Conservation (phyloP, 306 rosid species). For the Castanopsis chinensis region DNA sequence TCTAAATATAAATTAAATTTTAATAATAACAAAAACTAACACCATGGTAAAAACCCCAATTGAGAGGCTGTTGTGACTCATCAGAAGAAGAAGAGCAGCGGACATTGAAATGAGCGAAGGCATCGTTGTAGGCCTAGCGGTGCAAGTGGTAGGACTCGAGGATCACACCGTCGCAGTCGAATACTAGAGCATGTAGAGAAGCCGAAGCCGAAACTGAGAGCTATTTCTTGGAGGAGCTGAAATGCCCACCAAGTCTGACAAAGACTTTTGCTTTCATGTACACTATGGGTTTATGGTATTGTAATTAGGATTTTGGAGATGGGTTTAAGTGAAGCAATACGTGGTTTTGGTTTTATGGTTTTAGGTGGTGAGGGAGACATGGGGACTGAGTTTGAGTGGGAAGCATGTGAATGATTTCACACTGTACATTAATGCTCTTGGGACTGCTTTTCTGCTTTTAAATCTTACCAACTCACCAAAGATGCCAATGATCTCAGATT, state of each 20-base stretch:
- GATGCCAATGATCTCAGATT: conserved; percentile 53
- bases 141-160: no score
- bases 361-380: conserved; percentile 80
- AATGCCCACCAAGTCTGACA: neutral
- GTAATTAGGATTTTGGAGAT: neutral
- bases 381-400: conserved; percentile 47
- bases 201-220: no score
- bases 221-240: no score
- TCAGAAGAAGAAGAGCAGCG: no score
- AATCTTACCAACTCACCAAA: conserved; percentile 60
- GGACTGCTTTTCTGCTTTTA: conserved; percentile 70
- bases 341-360: conserved; percentile 22
- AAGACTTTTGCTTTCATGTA: neutral
- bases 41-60: no score
- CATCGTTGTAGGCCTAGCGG: no score
- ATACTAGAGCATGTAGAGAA: no score
- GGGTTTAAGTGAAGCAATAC: neutral
- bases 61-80: no score
- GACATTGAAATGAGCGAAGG: no score
- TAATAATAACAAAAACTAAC: no score
- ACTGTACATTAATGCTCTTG: conserved; percentile 71
- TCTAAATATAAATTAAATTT: no score
- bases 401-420: conserved; percentile 60
- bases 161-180: no score
- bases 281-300: neutral